Evolutionary conservation across 192 early-diverging fungal species (phyloP).

Genomic region (Backusella circina): DNA sequence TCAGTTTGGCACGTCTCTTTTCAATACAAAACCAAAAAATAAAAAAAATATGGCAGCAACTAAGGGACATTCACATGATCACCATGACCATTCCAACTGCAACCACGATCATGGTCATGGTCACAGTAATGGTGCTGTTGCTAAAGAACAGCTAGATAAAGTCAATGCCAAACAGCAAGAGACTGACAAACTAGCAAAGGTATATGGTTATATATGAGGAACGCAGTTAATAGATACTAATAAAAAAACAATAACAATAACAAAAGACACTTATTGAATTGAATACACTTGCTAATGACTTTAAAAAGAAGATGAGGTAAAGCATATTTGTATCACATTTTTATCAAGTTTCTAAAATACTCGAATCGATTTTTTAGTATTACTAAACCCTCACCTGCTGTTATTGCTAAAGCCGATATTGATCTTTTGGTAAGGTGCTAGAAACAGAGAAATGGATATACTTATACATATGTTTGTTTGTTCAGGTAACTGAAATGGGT

Average conservation of each 20-base stretch:
- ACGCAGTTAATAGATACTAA: neutral
- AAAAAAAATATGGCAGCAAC: neutral
- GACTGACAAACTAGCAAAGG: constrained; percentile 13
- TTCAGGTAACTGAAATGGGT: constrained; percentile 6
- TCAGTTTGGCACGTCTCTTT: neutral
- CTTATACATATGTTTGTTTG: neutral
- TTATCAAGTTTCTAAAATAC: neutral
- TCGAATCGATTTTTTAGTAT: neutral
- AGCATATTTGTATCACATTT: neutral
- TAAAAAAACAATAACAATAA: neutral
- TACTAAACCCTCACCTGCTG: neutral
- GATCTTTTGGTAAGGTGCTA: constrained; percentile 5
- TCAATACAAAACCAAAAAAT: neutral
- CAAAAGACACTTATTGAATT: neutral
- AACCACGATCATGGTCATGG: neutral
- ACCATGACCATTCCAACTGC: constrained; percentile 6
- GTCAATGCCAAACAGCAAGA: neutral
- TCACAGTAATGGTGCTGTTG: neutral
- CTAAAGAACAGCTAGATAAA: constrained; percentile 2
- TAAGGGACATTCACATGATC: neutral
- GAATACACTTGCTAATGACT: neutral
- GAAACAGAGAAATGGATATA: no score
- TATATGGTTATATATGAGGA: neutral
- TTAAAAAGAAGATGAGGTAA: constrained; percentile 5
- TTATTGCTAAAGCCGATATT: constrained; percentile 3